Evolutionary conservation across 1,139 yeast species (phyloP), one percentile per base, ranked within the genome.

Genomic region (Saccharomyces hybrid): DNA sequence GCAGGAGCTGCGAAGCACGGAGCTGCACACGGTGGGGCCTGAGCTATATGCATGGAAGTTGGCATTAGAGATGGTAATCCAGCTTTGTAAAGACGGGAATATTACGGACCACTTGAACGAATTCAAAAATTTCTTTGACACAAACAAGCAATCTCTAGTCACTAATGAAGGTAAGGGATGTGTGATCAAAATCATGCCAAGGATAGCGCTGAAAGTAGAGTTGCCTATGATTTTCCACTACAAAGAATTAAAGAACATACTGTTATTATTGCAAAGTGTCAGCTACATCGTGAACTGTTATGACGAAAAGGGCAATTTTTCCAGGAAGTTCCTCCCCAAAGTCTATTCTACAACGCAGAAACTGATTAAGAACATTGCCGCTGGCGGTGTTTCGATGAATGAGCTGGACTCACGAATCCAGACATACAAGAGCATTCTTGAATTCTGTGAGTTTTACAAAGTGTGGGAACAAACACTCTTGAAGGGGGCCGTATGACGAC

Each of bases 201-300:
- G 42, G 6, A n/a, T 48, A n/a, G 31, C 20, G 14, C 25, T 66
- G 25, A 48, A 55, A 2, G 29, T 67, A 11, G 54, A 54, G 13
- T 50, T 61, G 11, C 60, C 63, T 2, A 52, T 55, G 1, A 46
- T 64, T 13, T 62, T 65, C 34, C 55, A 60, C 26, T 67, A 66
- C 46, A 58, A 57, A 32, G 64, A 66, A 49, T 50, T 66, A 49
- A 68, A 67, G 51, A 61, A 63, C 38, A 20, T 67, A 2, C 51
- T 68, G n/a, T 51, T 68, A 7, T 53, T 68, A 11, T 56, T 67
- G 23, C 72, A 68, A 53, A 66, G 71, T 54, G 64, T 67, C 5
- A 66, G 70, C 54, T 68, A 63, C 51, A 51, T 68, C 28, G 62
- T 64, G 3, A 68, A 66, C 49, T 66, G 70, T 47, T 64, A 66